phyloP scores from a whole-genome alignment of 306 rosid species.

The Acacia acuminata region DNA sequence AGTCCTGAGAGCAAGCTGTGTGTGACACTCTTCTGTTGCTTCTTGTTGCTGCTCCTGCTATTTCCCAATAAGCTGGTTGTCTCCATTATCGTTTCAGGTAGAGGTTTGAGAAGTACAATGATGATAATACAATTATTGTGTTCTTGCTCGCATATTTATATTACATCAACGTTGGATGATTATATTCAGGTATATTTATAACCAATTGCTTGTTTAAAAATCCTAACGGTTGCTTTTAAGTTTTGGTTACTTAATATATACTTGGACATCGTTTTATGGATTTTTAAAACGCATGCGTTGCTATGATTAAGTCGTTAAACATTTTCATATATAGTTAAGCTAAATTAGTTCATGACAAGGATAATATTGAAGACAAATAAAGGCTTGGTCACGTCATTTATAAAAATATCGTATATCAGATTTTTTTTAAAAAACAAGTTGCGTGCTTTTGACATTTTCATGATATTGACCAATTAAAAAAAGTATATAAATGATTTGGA shows the following conservation, averaged over 20 bases:
- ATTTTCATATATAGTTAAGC: not conserved
- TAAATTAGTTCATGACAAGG: not conserved
- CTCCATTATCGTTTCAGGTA: not conserved
- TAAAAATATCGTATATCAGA: too few species aligned
- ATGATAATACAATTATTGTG: not conserved
- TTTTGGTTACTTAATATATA: not conserved
- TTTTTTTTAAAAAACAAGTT: too few species aligned
- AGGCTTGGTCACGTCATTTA: not conserved
- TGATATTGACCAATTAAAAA: not conserved
- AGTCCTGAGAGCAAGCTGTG: constrained; percentile 42
- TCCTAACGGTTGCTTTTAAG: not conserved
- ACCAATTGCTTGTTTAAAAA: not conserved
- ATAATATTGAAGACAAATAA: not conserved
- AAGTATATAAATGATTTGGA: not conserved
- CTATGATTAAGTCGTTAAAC: not conserved
- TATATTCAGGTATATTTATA: too few species aligned
- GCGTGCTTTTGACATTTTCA: too few species aligned
- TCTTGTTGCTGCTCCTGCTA: not conserved
- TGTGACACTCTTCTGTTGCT: not conserved
- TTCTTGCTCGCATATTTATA: not conserved
- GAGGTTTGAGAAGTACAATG: not conserved
- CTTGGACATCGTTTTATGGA: not conserved
- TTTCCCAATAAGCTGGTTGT: not conserved
- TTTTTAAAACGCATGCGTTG: not conserved
- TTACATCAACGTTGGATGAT: not conserved